These are phyloP conservation scores for Phellopilus nigrolimitatus DNA, from an alignment of 1,284 basidiomycete genomes.

Conservation along the genomic window DNA sequence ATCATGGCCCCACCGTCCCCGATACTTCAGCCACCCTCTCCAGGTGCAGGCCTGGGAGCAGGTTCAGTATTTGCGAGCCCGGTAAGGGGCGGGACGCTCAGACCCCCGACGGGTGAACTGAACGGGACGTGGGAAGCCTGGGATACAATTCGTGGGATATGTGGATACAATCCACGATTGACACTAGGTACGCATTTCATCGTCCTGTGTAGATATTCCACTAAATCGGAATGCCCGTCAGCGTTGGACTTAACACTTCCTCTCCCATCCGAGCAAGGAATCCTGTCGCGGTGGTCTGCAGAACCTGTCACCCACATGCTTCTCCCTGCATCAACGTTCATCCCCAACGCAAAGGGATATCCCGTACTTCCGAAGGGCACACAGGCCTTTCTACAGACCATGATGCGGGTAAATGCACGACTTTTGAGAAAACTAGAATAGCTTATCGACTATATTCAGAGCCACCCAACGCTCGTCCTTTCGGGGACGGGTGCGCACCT, in stretches of 20 bases:
- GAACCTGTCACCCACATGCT: slow-evolving; percentile 88
- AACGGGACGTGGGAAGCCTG: slow-evolving; percentile 97
- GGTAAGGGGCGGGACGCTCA: slow-evolving; percentile 15
- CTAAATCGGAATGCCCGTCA: slow-evolving; percentile 31
- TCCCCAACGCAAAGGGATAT: slow-evolving; percentile 95
- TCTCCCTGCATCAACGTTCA: slow-evolving; percentile 87
- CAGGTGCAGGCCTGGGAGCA: not conserved
- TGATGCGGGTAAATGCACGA: slow-evolving; percentile 67
- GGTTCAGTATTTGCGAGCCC: slow-evolving; percentile 26
- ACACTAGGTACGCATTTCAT: slow-evolving; percentile 60
- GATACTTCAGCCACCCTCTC: slow-evolving; percentile 19
- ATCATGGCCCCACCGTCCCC: slow-evolving; percentile 29
- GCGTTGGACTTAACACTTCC: slow-evolving; percentile 89
- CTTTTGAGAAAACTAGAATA: not conserved
- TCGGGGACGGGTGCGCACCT: slow-evolving; percentile 58
- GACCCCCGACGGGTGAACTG: slow-evolving; percentile 52
- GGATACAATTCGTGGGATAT: slow-evolving; percentile 89
- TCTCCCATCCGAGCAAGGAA: slow-evolving; percentile 69
- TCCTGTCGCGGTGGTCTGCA: slow-evolving; percentile 83
- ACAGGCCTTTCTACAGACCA: slow-evolving; percentile 82
- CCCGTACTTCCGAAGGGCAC: slow-evolving; percentile 93
- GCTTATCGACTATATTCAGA: slow-evolving; percentile 39
- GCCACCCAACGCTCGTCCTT: slow-evolving; percentile 78
- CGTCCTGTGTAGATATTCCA: slow-evolving; percentile 3
- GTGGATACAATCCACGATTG: slow-evolving; percentile 81